Percentiles rank a stretch among this genome's conserved stretches.
phyloP scores from a whole-genome alignment of 345 rosid genomes.

The Acer yangbiense region DNA sequence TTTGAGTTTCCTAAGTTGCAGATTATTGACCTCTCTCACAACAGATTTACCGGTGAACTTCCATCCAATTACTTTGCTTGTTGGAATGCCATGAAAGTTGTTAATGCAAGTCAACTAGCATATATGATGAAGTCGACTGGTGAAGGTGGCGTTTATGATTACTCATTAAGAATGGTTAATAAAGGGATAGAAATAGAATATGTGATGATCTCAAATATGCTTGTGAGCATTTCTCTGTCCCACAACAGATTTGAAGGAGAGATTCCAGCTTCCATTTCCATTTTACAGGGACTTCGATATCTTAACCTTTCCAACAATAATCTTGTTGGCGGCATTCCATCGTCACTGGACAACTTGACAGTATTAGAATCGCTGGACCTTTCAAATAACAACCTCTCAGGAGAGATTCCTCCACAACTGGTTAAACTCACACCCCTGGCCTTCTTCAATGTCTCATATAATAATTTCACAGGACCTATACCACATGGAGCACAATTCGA shows the following conservation, averaged over 20 bases:
- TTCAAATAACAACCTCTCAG: not conserved
- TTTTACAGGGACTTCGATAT: not conserved
- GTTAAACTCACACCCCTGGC: not conserved
- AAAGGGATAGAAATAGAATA: not conserved
- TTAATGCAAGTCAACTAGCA: not conserved
- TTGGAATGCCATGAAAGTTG: slow-evolving; percentile 30
- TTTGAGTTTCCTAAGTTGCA: slow-evolving; percentile 4
- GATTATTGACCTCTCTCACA: slow-evolving; percentile 23
- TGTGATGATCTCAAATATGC: not conserved
- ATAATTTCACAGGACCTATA: not conserved
- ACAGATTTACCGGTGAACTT: slow-evolving; percentile 15
- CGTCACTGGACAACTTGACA: not conserved
- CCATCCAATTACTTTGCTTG: slow-evolving; percentile 16
- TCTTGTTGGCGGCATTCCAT: not conserved
- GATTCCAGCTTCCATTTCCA: not conserved
- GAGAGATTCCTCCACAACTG: slow-evolving; percentile 15
- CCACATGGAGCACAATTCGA: not conserved
- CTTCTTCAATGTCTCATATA: not conserved
- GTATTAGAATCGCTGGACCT: slow-evolving; percentile 18
- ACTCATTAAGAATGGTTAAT: not conserved
- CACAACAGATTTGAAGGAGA: slow-evolving; percentile 14
- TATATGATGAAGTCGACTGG: not conserved
- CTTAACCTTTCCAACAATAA: not conserved
- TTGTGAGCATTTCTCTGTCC: not conserved
- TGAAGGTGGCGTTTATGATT: rapidly evolving